These are phyloP conservation scores for Vachellia pachyceras DNA, from an alignment of 306 rosid species.

Conservation along the genomic window DNA sequence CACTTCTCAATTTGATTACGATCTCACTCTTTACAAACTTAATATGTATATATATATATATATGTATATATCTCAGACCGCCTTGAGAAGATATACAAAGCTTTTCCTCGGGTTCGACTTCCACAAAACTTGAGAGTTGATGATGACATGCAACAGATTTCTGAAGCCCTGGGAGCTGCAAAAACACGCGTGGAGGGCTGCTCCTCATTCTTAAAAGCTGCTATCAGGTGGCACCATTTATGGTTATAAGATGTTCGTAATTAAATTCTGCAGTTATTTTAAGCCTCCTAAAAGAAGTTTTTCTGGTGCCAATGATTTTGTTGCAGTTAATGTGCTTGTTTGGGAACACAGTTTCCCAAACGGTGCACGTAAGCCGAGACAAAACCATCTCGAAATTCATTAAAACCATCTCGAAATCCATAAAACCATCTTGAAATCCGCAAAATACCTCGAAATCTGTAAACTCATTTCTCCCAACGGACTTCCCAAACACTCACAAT, in stretches of 20 bases:
- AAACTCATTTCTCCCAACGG: too few species aligned
- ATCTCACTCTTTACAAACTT: constrained; percentile 39
- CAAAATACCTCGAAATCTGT: too few species aligned
- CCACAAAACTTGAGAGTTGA: constrained; percentile 78
- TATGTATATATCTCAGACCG: constrained; percentile 60
- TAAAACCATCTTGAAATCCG: too few species aligned
- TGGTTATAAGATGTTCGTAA: constrained; percentile 6
- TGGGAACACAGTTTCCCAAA: too few species aligned
- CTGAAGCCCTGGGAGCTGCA: constrained; percentile 87
- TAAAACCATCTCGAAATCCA: too few species aligned
- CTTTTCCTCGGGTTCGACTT: constrained; percentile 73
- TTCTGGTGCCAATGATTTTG: not conserved
- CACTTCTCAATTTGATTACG: constrained; percentile 32
- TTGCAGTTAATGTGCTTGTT: too few species aligned
- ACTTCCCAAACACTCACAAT: too few species aligned
- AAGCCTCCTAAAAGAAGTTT: not conserved
- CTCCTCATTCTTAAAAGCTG: constrained; percentile 90
- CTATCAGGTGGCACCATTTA: constrained; percentile 65
- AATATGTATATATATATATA: constrained; percentile 29
- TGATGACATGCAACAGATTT: constrained; percentile 76
- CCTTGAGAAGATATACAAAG: constrained; percentile 69
- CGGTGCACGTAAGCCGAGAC: too few species aligned
- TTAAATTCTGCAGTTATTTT: constrained; percentile 29
- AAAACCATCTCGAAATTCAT: too few species aligned
- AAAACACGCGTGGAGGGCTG: constrained; percentile 90